Conservation (phyloP, 1,284 basidiomycete genomes). For the Marasmius sp. region DNA sequence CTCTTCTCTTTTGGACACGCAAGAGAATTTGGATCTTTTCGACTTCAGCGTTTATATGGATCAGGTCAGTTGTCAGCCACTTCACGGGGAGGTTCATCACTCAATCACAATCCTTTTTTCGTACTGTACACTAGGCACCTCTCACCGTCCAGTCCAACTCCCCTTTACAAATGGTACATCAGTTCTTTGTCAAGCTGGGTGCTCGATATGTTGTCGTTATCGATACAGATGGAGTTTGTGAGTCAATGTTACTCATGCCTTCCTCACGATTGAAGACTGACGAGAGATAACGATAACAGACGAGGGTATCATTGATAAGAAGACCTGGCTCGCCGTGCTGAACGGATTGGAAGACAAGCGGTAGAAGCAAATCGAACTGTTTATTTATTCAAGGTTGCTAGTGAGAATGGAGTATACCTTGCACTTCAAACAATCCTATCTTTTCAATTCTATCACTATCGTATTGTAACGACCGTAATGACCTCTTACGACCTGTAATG, state of each 20-base stretch:
- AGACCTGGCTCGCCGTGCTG: constrained; percentile 86
- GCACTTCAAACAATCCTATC: not conserved
- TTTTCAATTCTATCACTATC: not conserved
- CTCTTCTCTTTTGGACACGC: constrained; percentile 55
- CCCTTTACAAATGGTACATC: constrained; percentile 87
- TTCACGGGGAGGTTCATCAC: constrained; percentile 5
- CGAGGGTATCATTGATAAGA: constrained; percentile 91
- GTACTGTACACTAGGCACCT: constrained; percentile 59
- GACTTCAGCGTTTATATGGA: constrained; percentile 92
- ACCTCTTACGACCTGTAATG: not conserved
- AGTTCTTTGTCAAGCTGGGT: constrained; percentile 90
- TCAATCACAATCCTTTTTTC: not conserved
- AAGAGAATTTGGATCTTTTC: constrained; percentile 57
- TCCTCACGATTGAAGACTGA: constrained; percentile 5
- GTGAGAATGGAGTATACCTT: not conserved
- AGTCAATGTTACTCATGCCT: constrained; percentile 29
- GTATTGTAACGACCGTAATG: not conserved
- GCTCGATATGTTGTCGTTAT: constrained; percentile 87
- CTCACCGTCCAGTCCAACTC: constrained; percentile 81
- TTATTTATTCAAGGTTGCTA: not conserved
- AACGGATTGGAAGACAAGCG: constrained; percentile 65
- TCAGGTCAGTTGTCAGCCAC: constrained; percentile 52
- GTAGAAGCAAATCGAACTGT: not conserved
- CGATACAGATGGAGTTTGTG: constrained; percentile 82
- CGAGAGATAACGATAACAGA: constrained; percentile 42